Percentiles rank a stretch among this genome's conserved stretches.
phyloP scores from a whole-genome alignment of 371 early-diverging fungal species.

The Cokeromyces recurvatus region DNA sequence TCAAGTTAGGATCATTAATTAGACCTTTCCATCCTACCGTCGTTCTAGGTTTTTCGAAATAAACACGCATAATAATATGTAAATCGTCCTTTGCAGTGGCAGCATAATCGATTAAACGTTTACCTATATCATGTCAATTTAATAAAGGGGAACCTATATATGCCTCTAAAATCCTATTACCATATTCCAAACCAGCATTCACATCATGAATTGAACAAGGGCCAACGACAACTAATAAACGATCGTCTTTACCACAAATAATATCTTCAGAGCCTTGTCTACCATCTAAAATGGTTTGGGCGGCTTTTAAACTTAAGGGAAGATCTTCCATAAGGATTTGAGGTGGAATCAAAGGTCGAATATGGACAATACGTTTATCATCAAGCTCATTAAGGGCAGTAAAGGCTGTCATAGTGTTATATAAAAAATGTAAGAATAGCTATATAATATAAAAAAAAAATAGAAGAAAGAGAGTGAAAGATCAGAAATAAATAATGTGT shows the following conservation, averaged over 20 bases:
- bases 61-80: constrained; percentile 85
- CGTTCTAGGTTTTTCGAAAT: constrained; percentile 94
- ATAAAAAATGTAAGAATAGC: too few species aligned
- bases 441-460: too few species aligned
- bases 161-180: too few species aligned
- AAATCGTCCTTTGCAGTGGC: constrained; percentile 19
- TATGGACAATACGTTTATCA: constrained; percentile 81
- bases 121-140: too few species aligned
- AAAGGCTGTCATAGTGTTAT: constrained; percentile 8
- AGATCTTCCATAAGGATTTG: constrained; percentile 90
- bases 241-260: constrained; percentile 65
- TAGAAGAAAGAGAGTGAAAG: not conserved
- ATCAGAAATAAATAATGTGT: not conserved
- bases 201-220: constrained; percentile 88
- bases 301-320: constrained; percentile 56
- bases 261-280: constrained; percentile 61
- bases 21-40: constrained; percentile 95
- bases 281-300: constrained; percentile 41
- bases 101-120: not conserved
- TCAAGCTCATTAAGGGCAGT: constrained; percentile 74
- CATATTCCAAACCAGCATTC: not conserved
- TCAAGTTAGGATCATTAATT: constrained; percentile 72
- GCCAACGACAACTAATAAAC: constrained; percentile 85
- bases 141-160: too few species aligned
- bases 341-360: constrained; percentile 90